Evolutionary conservation across 257 asterid species (phyloP).

Genomic region (Handroanthus guayacan): DNA sequence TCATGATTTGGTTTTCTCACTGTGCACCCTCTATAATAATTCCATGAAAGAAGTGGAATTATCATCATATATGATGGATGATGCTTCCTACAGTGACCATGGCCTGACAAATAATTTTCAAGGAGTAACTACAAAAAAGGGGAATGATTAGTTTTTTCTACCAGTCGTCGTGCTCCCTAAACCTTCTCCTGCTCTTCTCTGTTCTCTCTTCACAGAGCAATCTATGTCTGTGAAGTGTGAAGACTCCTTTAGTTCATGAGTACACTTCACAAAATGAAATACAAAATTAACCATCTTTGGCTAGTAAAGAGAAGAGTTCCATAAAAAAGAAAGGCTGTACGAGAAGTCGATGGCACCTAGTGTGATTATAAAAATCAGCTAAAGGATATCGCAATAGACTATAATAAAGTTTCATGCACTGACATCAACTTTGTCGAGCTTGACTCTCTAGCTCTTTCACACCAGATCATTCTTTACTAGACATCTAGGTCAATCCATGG

Average conservation of each 20-base stretch:
- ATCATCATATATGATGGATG: not conserved
- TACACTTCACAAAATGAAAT: not conserved
- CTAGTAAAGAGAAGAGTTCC: not conserved
- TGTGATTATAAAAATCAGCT: no score
- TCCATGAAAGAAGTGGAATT: slow-evolving; percentile 3
- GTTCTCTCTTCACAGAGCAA: not conserved
- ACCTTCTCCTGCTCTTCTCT: not conserved
- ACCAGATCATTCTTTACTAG: no score
- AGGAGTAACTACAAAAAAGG: not conserved
- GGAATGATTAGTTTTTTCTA: not conserved
- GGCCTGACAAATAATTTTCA: not conserved
- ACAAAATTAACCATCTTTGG: not conserved
- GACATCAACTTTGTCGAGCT: no score
- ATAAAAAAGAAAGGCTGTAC: not conserved
- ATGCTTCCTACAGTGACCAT: not conserved
- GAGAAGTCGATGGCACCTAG: no score
- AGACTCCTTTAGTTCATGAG: not conserved
- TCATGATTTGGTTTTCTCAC: not conserved
- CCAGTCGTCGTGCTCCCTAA: not conserved
- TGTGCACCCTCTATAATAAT: not conserved
- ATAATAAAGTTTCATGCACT: no score
- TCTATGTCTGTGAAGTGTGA: not conserved
- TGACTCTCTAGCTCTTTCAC: no score
- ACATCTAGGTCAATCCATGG: no score
- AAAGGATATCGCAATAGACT: no score